These are phyloP conservation scores for Datisca glomerata DNA, from an alignment of 306 rosid genomes.

Conservation along the genomic window DNA sequence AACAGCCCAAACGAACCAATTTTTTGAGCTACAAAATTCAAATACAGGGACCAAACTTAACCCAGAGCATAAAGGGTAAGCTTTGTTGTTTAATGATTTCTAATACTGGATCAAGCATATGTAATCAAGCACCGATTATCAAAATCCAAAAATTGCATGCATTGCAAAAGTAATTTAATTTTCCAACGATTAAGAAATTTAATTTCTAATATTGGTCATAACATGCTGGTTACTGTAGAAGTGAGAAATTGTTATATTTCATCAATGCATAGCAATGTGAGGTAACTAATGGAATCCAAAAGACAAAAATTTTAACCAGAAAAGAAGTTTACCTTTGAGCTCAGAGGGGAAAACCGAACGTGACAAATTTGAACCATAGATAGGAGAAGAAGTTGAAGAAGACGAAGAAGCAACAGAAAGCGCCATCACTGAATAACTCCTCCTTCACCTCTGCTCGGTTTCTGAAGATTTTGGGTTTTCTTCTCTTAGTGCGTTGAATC, in stretches of 20 bases:
- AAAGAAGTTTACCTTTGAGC: constrained; percentile 35
- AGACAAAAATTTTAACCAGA: not conserved
- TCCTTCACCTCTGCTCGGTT: not conserved
- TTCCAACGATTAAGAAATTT: not conserved
- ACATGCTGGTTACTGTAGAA: not conserved
- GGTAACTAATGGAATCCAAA: not conserved
- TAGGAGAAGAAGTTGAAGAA: constrained; percentile 44
- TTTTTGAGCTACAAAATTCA: constrained; percentile 36
- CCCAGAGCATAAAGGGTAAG: not conserved
- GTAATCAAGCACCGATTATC: too few relatives aligned
- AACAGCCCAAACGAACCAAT: constrained; percentile 26
- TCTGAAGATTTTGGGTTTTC: not conserved
- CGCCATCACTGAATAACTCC: constrained; percentile 33
- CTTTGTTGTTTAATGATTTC: too few relatives aligned
- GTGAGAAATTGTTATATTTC: not conserved
- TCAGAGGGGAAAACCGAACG: constrained; percentile 25
- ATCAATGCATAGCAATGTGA: not conserved
- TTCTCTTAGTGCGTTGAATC: not conserved
- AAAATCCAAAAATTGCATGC: not conserved
- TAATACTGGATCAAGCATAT: too few relatives aligned
- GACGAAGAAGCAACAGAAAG: constrained; percentile 36
- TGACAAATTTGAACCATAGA: constrained; percentile 25
- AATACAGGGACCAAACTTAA: not conserved
- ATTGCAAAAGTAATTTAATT: not conserved
- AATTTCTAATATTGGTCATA: not conserved